These are phyloP conservation scores for Ceratocystis diversiconidia DNA, from an alignment of 2,329 filamentous ascomycete species.

Conservation along the genomic window DNA sequence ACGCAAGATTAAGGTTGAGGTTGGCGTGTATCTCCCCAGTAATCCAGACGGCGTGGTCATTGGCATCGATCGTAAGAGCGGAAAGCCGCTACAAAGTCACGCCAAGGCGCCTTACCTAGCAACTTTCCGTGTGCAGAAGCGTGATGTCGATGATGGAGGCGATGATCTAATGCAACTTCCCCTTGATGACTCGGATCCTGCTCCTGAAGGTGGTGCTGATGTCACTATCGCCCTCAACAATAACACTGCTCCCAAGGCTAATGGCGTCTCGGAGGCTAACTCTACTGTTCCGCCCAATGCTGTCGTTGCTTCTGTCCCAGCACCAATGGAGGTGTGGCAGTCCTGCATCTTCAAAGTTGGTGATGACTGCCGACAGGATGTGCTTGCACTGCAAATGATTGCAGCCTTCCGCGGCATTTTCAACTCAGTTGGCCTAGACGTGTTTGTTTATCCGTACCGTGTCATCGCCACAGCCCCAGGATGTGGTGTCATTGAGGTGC, in stretches of 20 bases:
- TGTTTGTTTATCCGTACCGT: constrained; percentile 92
- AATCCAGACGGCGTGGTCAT: constrained; percentile 96
- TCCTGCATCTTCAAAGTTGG: constrained; percentile 99
- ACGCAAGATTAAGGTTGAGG: constrained; percentile 90
- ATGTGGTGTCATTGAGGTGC: constrained; percentile 93
- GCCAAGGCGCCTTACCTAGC: constrained; percentile 99
- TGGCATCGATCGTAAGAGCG: constrained; percentile 94
- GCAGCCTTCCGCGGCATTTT: constrained; percentile 95
- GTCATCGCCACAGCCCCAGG: constrained; percentile 95
- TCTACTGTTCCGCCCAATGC: constrained; percentile 3
- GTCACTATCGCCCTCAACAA: constrained; percentile 5
- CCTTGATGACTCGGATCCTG: constrained; percentile 36
- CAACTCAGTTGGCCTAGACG: constrained; percentile 83
- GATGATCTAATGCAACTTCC: constrained; percentile 26
- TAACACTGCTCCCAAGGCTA: background rate
- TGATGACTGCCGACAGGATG: constrained; percentile 94
- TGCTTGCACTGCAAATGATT: constrained; percentile 94
- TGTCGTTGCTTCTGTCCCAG: background rate
- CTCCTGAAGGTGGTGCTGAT: constrained; percentile 33
- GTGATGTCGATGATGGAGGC: constrained; percentile 24
- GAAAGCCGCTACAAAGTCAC: constrained; percentile 92
- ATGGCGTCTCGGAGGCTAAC: constrained; percentile 20
- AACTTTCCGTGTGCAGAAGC: constrained; percentile 91
- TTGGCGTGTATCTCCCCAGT: constrained; percentile 91
- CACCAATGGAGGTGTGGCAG: constrained; percentile 83